Evolutionary conservation across 179 eudicot species (phyloP).

Genomic region (Spinacia oleracea): DNA sequence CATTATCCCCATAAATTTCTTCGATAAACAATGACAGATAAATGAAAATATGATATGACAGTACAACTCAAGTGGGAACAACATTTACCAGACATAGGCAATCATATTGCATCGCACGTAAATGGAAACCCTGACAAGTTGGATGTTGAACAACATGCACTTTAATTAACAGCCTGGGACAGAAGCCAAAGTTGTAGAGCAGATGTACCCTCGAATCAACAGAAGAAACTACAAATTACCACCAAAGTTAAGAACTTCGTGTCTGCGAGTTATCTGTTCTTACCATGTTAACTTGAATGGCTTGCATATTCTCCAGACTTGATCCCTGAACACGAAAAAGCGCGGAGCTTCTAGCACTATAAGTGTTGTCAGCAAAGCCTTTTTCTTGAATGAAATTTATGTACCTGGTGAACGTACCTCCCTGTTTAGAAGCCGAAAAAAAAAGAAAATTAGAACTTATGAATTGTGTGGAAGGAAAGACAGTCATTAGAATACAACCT

Average conservation of each 20-base stretch:
- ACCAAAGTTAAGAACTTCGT: neutral
- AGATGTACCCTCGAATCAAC: neutral
- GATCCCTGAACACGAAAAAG: slow-evolving; percentile 64
- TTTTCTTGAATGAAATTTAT: slow-evolving; percentile 40
- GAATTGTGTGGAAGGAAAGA: neutral
- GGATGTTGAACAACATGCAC: neutral
- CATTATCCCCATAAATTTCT: neutral
- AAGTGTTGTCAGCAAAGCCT: slow-evolving; percentile 42
- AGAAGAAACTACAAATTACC: neutral
- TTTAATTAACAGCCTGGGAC: neutral
- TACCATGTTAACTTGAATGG: slow-evolving; percentile 58
- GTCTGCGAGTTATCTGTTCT: neutral
- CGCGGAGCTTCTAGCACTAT: slow-evolving; percentile 43
- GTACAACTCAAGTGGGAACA: neutral
- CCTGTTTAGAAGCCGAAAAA: slow-evolving; percentile 33
- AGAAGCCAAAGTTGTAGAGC: neutral
- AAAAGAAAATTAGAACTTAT: neutral
- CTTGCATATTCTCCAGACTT: slow-evolving; percentile 50
- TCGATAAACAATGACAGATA: neutral
- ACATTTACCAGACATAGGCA: neutral
- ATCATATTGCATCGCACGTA: neutral
- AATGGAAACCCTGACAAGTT: neutral
- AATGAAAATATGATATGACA: neutral
- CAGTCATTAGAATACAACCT: slow-evolving; percentile 31
- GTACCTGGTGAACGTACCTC: slow-evolving; percentile 52